A percentile compares a stretch with the other conserved stretches of the same genome.
These are phyloP conservation scores for Paratinospora sagittata DNA, from an alignment of 164 flowering plant species.

Conservation along the genomic window DNA sequence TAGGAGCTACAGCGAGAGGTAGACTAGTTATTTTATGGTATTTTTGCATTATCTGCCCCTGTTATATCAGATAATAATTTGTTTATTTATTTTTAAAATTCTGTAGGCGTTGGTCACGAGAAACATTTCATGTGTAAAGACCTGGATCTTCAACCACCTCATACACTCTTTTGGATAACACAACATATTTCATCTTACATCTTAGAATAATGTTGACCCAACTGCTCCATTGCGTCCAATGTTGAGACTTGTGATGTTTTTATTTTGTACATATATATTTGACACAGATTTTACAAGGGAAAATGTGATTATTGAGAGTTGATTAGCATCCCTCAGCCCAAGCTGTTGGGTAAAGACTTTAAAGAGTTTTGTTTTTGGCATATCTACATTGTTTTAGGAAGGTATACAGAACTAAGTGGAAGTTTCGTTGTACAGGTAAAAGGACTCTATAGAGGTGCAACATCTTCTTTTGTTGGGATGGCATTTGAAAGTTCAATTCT, in stretches of 20 bases:
- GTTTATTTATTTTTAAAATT: too few relatives aligned
- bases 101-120: not conserved
- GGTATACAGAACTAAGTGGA: not conserved
- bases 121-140: not conserved
- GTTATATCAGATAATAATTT: not conserved
- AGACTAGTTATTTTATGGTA: not conserved
- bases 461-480: slow-evolving; percentile 87
- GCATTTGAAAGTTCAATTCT: slow-evolving; percentile 88
- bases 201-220: not conserved
- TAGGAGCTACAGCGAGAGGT: not conserved
- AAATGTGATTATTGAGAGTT: not conserved
- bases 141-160: too few relatives aligned
- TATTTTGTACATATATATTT: not conserved
- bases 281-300: not conserved
- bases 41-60: too few relatives aligned
- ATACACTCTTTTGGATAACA: too few relatives aligned
- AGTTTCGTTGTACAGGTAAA: slow-evolving; percentile 45
- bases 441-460: slow-evolving; percentile 95
- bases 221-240: too few relatives aligned
- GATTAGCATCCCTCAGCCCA: not conserved
- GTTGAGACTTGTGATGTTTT: not conserved
- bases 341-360: too few relatives aligned
- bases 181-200: too few relatives aligned
- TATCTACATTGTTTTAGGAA: too few relatives aligned
- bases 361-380: too few relatives aligned